Evolutionary conservation across 2,329 filamentous ascomycete species (phyloP).

Genomic region (Colletotrichum sp.): DNA sequence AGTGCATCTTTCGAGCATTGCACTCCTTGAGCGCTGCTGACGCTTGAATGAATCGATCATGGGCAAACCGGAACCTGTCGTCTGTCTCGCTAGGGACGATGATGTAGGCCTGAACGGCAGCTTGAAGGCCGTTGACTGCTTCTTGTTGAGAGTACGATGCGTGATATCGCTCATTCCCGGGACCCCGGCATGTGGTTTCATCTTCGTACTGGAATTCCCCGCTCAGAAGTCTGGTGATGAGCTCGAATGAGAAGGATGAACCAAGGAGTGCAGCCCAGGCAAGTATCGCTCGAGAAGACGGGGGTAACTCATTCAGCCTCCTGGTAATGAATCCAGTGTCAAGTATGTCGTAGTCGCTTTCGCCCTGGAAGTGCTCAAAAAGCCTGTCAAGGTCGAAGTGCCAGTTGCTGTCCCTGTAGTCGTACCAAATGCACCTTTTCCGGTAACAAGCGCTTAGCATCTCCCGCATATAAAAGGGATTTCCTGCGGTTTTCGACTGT

Average conservation of each 20-base stretch:
- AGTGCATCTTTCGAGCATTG: conserved; percentile 83
- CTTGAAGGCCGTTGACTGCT: conserved; percentile 79
- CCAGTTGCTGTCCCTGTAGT: conserved; percentile 84
- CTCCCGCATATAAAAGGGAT: conserved; percentile 89
- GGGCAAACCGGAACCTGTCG: conserved; percentile 85
- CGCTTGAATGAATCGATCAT: conserved; percentile 85
- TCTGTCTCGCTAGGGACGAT: conserved; percentile 83
- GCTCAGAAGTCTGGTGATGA: conserved; percentile 78
- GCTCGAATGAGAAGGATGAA: conserved; percentile 80
- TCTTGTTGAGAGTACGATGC: conserved; percentile 68
- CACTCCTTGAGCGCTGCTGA: conserved; percentile 73
- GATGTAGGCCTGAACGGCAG: conserved; percentile 66
- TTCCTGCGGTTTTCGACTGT: conserved; percentile 86
- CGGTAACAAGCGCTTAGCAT: conserved; percentile 88
- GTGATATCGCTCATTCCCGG: conserved; percentile 32
- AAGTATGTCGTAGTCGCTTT: conserved; percentile 79
- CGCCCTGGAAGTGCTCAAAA: conserved; percentile 82
- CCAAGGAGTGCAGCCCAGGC: conserved; percentile 88
- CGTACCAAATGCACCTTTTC: conserved; percentile 89
- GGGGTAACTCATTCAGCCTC: conserved; percentile 77
- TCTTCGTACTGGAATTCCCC: conserved; percentile 73
- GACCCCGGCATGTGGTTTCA: conserved; percentile 36
- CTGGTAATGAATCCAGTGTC: conserved; percentile 84
- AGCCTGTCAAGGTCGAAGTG: conserved; percentile 84
- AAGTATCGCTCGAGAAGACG: conserved; percentile 77